Evolutionary conservation across 2,329 filamentous ascomycete genomes (phyloP).

Genomic region (Penicillium paneum): DNA sequence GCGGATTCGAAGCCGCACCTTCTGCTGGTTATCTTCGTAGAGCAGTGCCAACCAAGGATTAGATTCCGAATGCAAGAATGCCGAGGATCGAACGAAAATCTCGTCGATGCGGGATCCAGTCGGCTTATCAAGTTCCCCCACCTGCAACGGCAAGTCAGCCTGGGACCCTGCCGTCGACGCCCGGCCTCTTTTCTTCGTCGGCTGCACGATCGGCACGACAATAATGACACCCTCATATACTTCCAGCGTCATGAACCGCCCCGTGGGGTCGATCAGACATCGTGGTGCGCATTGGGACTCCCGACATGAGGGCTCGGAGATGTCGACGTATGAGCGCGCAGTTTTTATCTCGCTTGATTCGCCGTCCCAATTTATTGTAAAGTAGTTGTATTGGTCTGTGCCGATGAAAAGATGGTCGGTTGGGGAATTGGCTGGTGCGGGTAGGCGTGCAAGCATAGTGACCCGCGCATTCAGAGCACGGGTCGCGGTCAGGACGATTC

Average conservation of each 20-base stretch:
- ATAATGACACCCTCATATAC: conserved; percentile 67
- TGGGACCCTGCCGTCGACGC: conserved; percentile 23
- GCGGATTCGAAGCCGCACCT: conserved; percentile 54
- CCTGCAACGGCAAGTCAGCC: conserved; percentile 33
- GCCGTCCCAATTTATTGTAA: conserved; percentile 80
- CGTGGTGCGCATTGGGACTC: conserved; percentile 80
- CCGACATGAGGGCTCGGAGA: conserved; percentile 60
- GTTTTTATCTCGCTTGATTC: conserved; percentile 53
- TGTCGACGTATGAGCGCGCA: conserved; percentile 57
- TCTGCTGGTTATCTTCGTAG: conserved; percentile 61
- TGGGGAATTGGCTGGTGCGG: conserved; percentile 61
- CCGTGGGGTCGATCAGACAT: conserved; percentile 78
- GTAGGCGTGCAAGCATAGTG: conserved; percentile 64
- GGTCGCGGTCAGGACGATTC: conserved; percentile 63
- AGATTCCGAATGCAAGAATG: conserved; percentile 58
- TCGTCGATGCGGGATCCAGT: conserved; percentile 63
- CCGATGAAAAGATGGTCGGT: conserved; percentile 89
- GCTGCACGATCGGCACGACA: conserved; percentile 59
- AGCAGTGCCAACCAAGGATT: conserved; percentile 62
- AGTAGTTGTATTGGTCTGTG: conserved; percentile 86
- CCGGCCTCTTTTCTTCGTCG: conserved; percentile 45
- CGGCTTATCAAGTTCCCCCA: conserved; percentile 60
- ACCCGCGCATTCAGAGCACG: conserved; percentile 80
- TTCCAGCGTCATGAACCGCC: conserved; percentile 64
- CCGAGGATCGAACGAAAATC: conserved; percentile 63